Evolutionary conservation across 2,329 filamentous ascomycete species (phyloP), one percentile per base, ranked within the genome.

Genomic region (Aspergillus tanneri): DNA sequence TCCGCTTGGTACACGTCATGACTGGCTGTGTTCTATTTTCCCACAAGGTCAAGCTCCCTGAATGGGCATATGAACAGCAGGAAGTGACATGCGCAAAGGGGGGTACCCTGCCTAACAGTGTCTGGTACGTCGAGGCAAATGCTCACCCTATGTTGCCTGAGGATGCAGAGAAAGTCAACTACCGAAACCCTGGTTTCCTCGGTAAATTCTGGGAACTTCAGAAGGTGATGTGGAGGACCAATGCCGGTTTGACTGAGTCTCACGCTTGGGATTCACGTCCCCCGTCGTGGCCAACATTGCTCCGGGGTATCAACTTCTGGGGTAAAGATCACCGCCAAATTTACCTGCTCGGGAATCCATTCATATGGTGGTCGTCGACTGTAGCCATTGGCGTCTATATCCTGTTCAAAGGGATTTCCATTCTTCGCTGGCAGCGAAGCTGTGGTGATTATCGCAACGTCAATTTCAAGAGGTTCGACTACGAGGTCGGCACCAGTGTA

Each of bases 281-380:
- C 24, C 83, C 84, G 25, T 92, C 90, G 5, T 99, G 93, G 93
- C 93, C 93, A 18, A 82, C 95, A 48, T 83, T 99, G 43, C 83
- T 83, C 58, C 89, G 93, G 54, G 93, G 93, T 63, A 99, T 99
- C 79, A 99, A 99, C 77, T 99, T 99, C 79, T 99, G 93, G 93
- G 90, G 92, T 57, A 90, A 87, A 63, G 81, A 96, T 63, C 81
- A 96, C 70, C 89, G 90, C 52, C 93, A 99, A 69, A 90, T 99
- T 60, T 99, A 99, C 71, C 85, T 99, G 16, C 85, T 96, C 47
- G 93, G 93, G 46, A 97, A 99, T 71, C 91, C 91, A 2, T 72
- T 96, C 48, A 86, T 97, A 59, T 99, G 93, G 93, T 97, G 88
- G 86, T 85, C 84, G 24, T 90, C 90, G 5, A 92, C 88, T 11